phyloP scores from a whole-genome alignment of 495 filamentous ascomycete species.

The Lophiostoma macrostomum region DNA sequence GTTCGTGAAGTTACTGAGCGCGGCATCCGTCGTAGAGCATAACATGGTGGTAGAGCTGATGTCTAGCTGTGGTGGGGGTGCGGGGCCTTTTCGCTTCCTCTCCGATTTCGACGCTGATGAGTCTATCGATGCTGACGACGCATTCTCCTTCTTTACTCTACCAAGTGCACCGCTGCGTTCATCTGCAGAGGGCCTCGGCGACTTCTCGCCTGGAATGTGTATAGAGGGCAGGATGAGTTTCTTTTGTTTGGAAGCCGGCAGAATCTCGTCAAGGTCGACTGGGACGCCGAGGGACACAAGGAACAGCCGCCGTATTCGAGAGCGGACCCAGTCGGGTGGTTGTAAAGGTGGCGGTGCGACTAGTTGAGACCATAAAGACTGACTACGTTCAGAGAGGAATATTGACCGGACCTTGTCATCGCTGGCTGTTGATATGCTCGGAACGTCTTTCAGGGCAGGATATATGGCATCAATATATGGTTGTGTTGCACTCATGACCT shows the following conservation, averaged over 20 bases:
- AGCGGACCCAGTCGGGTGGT: constrained; percentile 96
- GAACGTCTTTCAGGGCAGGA: constrained; percentile 47
- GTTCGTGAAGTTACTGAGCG: constrained; percentile 70
- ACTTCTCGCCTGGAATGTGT: constrained; percentile 49
- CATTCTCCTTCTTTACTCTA: constrained; percentile 54
- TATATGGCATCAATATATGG: constrained; percentile 56
- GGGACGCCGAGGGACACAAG: constrained; percentile 94
- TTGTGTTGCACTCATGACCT: constrained; percentile 38
- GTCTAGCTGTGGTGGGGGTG: constrained; percentile 72
- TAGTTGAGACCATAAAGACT: constrained; percentile 94
- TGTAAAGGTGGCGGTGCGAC: constrained; percentile 91
- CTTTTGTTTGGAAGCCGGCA: constrained; percentile 95
- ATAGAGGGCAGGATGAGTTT: constrained; percentile 91
- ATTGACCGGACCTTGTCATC: constrained; percentile 48
- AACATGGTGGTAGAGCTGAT: constrained; percentile 72
- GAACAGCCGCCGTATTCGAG: constrained; percentile 91
- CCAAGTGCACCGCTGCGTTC: constrained; percentile 47
- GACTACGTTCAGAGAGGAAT: constrained; percentile 67
- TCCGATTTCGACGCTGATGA: constrained; percentile 43
- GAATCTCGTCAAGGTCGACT: constrained; percentile 93
- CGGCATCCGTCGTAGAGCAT: constrained; percentile 79
- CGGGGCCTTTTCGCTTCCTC: constrained; percentile 52
- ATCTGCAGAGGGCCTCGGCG: constrained; percentile 50
- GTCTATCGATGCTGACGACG: constrained; percentile 56
- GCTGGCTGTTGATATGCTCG: constrained; percentile 42